Base-by-base conservation (phyloP, 169 alveolate species). In the Blepharisma undulans region DNA sequence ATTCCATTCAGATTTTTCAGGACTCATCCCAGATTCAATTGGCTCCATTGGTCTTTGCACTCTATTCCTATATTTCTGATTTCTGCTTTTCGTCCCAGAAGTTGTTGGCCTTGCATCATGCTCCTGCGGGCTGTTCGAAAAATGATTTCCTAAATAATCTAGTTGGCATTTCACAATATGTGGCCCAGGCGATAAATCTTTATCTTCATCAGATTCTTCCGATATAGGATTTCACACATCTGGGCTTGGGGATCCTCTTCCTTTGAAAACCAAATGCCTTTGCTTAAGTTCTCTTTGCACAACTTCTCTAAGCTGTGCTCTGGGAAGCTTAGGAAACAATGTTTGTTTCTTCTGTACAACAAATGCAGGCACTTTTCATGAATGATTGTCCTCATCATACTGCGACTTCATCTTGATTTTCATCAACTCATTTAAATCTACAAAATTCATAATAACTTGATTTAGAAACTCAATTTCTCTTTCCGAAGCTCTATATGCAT, bases 401-500 rank as follows among this genome's bases (percentile, higher is more conserved):
- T 29, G 29, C 16, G 86, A 78, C 71, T 60, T 34, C 60, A 32
- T 22, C 34, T 84, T 84, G 29, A 84, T 34, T 30, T 84, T 84
- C 60, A 48, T n/a, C 27, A 48, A 48, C 77, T 84, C 89, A 33
- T 84, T 84, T 84, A 48, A 8, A 48, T 84, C 89, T 32, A 60
- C 89, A 59, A 84, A 84, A 19, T 48, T 27, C 22, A 21, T 22
- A 30, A 84, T 48, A 4, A 84, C 34, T n/a, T 84, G 74, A 60
- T 84, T 34, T 22, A 32, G 36, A 30, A 84, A 84, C 6, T 34
- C 89, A 30, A 96, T 82, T 90, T 97, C 96, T 76, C 92, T 91
- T 22, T 91, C 90, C 74, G 95, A 88, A 33, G 92, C 96, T 85
- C 95, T 94, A 1, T 96, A 94, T 21, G 96, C 91, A n/a, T 95